Base-by-base conservation (phyloP, 2,329 filamentous ascomycete species). In the Phyllosticta citrichinensis region DNA sequence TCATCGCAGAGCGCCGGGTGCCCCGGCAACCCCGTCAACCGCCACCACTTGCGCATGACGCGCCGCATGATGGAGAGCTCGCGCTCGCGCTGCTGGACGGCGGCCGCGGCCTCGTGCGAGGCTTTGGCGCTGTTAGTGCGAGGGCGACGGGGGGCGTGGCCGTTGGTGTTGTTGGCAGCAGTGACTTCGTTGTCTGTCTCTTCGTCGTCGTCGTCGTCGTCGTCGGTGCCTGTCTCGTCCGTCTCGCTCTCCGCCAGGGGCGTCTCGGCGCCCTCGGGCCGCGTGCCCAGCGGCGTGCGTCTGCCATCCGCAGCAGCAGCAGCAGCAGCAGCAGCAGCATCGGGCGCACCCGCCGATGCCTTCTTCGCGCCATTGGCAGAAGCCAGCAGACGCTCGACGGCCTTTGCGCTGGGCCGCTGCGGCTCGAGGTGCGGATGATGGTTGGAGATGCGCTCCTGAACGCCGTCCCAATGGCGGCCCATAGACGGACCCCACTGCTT, bases 41-140 rank as follows among this genome's bases (percentile, higher is more conserved):
- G 79, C 68, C 86, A 87, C 91, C 91, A 96, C 67, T 88, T 89
- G 20, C 79, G 75, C 68, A 87, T 85, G 12, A 87, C 87, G 65
- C 83, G 84, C 24, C 87, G 81, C 75, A 89, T 85, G 19, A 92
- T 75, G 52, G 83, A 75, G 62, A 88, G 75, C 67, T 87, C 81
- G 60, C 78, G 70, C 64, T 83, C 74, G 27, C 68, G 66, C 55
- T 70, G 61, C 9, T 62, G 68, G 52, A 67, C 60, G 5, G 35
- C 60, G 12, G 40, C 60, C 2, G 40, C 40, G 40, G 40, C 40
- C n/a, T 47, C 40, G 14, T 17, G 6, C 14, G 17, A 12, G 14
- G 40, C 17, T 17, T n/a, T 17, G 14, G 40, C 40, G 40, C 40
- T 47, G 40, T 47, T 17, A 14, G 12, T 17, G 40, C n/a, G 33